A percentile compares a stretch with the other conserved stretches of the same genome.
phyloP scores from a whole-genome alignment of 2,329 filamentous ascomycete genomes.

The Diplodia corticola region DNA sequence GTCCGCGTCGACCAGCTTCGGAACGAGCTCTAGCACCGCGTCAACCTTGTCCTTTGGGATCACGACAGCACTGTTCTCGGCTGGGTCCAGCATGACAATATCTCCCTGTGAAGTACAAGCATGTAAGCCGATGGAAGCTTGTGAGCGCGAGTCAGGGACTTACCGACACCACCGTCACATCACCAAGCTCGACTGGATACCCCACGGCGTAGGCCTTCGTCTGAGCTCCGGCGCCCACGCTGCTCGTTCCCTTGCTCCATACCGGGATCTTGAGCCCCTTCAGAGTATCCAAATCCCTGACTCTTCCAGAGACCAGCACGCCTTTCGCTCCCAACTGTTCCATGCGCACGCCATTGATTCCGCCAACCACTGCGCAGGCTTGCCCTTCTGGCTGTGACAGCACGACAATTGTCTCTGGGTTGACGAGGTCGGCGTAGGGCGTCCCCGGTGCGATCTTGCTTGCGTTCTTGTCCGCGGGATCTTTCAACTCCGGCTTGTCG shows the following conservation, averaged over 20 bases:
- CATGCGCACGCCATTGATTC: constrained; percentile 73
- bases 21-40: constrained; percentile 62
- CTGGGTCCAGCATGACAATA: constrained; percentile 67
- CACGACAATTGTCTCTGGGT: constrained; percentile 62
- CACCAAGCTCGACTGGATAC: constrained; percentile 40
- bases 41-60: constrained; percentile 64
- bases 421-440: constrained; percentile 69
- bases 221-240: constrained; percentile 59
- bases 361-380: constrained; percentile 71
- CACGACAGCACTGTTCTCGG: constrained; percentile 66
- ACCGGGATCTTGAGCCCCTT: constrained; percentile 51
- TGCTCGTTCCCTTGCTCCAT: constrained; percentile 59
- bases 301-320: constrained; percentile 67
- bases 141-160: constrained; percentile 1
- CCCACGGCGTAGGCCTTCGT: constrained; percentile 58
- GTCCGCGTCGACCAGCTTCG: constrained; percentile 46
- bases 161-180: constrained; percentile 39
- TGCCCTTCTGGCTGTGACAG: constrained; percentile 66
- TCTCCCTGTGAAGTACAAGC: constrained; percentile 53
- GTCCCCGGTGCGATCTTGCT: constrained; percentile 59
- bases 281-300: constrained; percentile 66
- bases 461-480: constrained; percentile 21
- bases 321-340: constrained; percentile 60
- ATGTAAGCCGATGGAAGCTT: not conserved
- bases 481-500: not conserved